Conservation (phyloP, 1,284 basidiomycete genomes). For the Puccinia novopanici region DNA sequence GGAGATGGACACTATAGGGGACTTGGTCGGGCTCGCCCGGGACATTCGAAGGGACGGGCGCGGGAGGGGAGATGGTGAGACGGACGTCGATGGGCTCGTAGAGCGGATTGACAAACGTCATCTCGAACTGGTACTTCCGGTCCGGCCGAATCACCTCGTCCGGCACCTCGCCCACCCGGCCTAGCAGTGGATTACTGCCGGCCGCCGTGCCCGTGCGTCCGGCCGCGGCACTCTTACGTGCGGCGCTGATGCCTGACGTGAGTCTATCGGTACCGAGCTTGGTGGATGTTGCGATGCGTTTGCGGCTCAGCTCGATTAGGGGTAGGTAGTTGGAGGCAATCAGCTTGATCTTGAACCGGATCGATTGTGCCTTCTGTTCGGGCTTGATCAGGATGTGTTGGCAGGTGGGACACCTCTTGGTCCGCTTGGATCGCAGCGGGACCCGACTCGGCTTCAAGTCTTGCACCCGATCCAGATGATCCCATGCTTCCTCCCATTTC, state of each 20-base stretch:
- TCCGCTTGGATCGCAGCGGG: constrained; percentile 85
- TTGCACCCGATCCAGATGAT: constrained; percentile 60
- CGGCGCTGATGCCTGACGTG: constrained; percentile 47
- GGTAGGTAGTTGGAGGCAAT: constrained; percentile 92
- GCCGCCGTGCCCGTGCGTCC: constrained; percentile 61
- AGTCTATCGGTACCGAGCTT: constrained; percentile 61
- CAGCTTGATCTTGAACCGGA: constrained; percentile 94
- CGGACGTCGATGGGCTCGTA: constrained; percentile 90
- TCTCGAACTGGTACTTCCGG: constrained; percentile 78
- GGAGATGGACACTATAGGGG: constrained; percentile 75
- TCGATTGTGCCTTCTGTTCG: constrained; percentile 89
- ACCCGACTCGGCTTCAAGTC: constrained; percentile 82
- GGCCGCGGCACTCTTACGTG: constrained; percentile 46
- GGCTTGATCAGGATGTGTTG: constrained; percentile 97
- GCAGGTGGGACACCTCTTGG: constrained; percentile 90
- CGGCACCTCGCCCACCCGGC: constrained; percentile 52
- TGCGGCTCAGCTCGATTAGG: constrained; percentile 66
- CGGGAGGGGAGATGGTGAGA: constrained; percentile 68
- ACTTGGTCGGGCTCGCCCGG: constrained; percentile 54
- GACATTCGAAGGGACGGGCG: constrained; percentile 58
- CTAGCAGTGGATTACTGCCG: constrained; percentile 47
- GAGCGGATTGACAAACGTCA: constrained; percentile 86
- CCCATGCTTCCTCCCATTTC: constrained; percentile 49
- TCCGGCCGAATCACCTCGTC: constrained; percentile 68
- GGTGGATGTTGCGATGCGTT: not conserved